Evolutionary conservation across 1,284 basidiomycete species (phyloP), one percentile per base, ranked within the genome.

Genomic region (Trametes versicolor): DNA sequence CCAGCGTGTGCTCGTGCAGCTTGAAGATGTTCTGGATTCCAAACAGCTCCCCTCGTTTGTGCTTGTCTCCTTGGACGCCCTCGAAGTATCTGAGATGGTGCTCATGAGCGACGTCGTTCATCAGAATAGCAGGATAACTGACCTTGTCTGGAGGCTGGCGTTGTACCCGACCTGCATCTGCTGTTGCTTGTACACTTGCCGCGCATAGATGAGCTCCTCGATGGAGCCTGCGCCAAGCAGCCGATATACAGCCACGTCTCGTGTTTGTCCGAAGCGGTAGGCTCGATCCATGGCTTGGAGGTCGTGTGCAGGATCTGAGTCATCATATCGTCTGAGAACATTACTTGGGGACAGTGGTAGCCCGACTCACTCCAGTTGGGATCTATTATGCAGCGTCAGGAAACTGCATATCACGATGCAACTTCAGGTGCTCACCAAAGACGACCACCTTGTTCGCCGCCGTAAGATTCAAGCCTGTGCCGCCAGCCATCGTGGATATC

Each of bases 141-240:
- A 88, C 88, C 92, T 85, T 0, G 91, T 94, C 72, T 94, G 92
- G 4, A 92, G 80, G 70, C 91, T 93, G 0, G 91, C 92, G 69
- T 91, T 87, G 73, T 96, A 96, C 0, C 89, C 94, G 55, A 95
- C 94, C 17, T 88, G 86, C 91, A 95, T 95, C 73, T 94, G 92
- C 73, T 95, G 94, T 71, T 94, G 93, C 76, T 96, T 96, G 78
- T 95, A 95, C 10, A 96, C 84, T 76, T 96, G 94, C 5, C 94
- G 87, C 0, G 91, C 91, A 71, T 95, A 95, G 36, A 95, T 92
- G 45, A 93, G 78, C 73, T 93, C 94, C 73, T 97, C 95, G 21
- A 97, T 86, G 1, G 94, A 94, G 5, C 94, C 95, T 4, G 92
- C 92, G 1, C 92, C 94, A 17, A 97, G 83, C 13, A 98, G 82